Base-by-base conservation (phyloP, 345 rosid species). In the Viola odorata region DNA sequence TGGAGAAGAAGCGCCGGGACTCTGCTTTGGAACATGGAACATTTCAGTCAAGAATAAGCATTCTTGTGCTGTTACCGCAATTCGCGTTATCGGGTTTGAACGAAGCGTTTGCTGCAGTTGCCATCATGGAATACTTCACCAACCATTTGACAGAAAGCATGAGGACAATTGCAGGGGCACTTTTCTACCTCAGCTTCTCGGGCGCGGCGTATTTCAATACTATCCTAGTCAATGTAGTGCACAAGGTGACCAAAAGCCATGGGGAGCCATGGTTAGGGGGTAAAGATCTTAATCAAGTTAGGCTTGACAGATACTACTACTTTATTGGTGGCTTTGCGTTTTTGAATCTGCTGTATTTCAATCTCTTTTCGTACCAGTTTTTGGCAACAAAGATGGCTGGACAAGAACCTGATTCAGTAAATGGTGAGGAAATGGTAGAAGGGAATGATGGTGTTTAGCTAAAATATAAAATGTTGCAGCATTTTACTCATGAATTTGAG, bases 141-240 rank as follows among this genome's bases (percentile, higher is more conserved):
- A 80, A 82, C 7, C 85, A 75, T 49, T 60, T 87, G 82, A 88
- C 97, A 0, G 95, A 85, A 16, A 63, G 76, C 70, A 83, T 84
- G 95, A 85, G 97, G 68, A 83, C 91, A 0, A 74, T 87, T 3
- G 87, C 87, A 0, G 92, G 95, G 44, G 95, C 95, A 0, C 45
- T 85, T 32, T 87, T 85, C 65, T 87, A 84, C 42, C 83, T 90
- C 56, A 82, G 84, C 66, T 68, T 83, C 36, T 85, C 95, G 4
- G 60, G 73, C 3, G 65, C 87, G 4, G 83, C 81, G 69, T 86
- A 84, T 58, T 3, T 80, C 15, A 75, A 82, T 68, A 72, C 91
- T 3, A 53, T 68, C 3, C 61, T 84, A 14, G 77, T 82, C 41
- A 80, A 77, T 68, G 14, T 83, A 17, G 75, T 82, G 8, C 82